Conservation (phyloP, 495 filamentous ascomycete genomes). For the Xanthoparmelia taractica region DNA sequence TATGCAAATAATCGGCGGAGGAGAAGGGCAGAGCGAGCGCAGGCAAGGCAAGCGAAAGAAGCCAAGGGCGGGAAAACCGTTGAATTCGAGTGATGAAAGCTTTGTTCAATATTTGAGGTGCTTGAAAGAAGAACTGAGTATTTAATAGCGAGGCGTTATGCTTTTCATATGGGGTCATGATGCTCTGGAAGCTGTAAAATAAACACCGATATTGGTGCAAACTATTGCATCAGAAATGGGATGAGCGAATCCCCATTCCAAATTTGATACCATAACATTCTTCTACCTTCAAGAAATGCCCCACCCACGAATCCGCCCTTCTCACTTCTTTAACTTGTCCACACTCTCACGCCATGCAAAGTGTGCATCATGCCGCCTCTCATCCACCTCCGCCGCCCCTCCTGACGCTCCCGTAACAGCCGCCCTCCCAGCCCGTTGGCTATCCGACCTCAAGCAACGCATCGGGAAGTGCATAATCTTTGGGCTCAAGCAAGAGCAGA, state of each 20-base stretch:
- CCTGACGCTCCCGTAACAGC: neutral
- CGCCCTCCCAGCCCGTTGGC: constrained; percentile 53
- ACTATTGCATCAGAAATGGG: neutral
- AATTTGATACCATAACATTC: too few species aligned
- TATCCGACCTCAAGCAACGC: constrained; percentile 61
- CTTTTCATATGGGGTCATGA: neutral
- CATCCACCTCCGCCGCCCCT: constrained; percentile 2
- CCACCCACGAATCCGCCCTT: constrained; percentile 7
- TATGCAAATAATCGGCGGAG: constrained; percentile 47
- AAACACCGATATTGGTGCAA: neutral
- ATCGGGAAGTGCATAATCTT: constrained; percentile 82
- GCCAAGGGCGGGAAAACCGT: constrained; percentile 26
- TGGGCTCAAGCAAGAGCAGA: constrained; percentile 56
- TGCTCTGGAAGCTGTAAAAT: neutral
- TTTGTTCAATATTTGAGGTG: neutral
- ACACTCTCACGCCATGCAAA: constrained; percentile 16
- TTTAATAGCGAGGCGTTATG: neutral
- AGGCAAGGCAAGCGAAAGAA: constrained; percentile 42
- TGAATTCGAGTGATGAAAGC: constrained; percentile 20
- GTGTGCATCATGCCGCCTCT: neutral
- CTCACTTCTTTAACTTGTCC: constrained; percentile 1
- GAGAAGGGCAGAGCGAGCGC: constrained; percentile 45
- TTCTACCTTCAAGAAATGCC: neutral
- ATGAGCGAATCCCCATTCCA: neutral
- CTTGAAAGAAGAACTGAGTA: neutral